Conservation (phyloP, 2,329 filamentous ascomycete species). For the Hysterium pulicare region DNA sequence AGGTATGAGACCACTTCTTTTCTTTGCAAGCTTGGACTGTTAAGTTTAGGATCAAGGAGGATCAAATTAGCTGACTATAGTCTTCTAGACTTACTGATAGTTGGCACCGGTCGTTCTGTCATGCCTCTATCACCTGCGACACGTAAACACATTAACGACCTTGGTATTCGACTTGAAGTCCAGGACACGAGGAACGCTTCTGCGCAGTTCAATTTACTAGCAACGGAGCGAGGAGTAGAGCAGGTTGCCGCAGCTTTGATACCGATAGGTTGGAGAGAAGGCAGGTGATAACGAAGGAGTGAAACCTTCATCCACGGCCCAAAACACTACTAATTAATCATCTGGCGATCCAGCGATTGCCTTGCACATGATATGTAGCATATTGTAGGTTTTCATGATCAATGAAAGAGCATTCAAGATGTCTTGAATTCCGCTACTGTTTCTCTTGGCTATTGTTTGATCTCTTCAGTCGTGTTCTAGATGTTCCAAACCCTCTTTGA, state of each 20-base stretch:
- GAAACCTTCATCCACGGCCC: no score
- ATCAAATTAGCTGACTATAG: slow-evolving; percentile 16
- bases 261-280: slow-evolving; percentile 76
- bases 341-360: no score
- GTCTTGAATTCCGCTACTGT: no score
- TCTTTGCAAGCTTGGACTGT: slow-evolving; percentile 6
- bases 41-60: slow-evolving; percentile 7
- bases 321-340: no score
- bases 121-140: slow-evolving; percentile 73
- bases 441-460: no score
- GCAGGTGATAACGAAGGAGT: slow-evolving; percentile 11
- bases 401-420: no score
- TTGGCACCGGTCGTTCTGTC: slow-evolving; percentile 79
- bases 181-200: slow-evolving; percentile 92
- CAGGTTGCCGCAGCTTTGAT: slow-evolving; percentile 86
- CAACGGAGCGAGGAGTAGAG: slow-evolving; percentile 84
- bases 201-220: slow-evolving; percentile 89
- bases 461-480: no score
- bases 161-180: slow-evolving; percentile 84
- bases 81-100: slow-evolving; percentile 71
- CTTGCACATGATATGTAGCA: no score
- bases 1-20: slow-evolving; percentile 54
- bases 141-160: slow-evolving; percentile 64
- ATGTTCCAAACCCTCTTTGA: no score
- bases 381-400: no score